Evolutionary conservation across 805 yeast species (phyloP), one percentile per base, ranked within the genome.

Genomic region (Candida golubevii): DNA sequence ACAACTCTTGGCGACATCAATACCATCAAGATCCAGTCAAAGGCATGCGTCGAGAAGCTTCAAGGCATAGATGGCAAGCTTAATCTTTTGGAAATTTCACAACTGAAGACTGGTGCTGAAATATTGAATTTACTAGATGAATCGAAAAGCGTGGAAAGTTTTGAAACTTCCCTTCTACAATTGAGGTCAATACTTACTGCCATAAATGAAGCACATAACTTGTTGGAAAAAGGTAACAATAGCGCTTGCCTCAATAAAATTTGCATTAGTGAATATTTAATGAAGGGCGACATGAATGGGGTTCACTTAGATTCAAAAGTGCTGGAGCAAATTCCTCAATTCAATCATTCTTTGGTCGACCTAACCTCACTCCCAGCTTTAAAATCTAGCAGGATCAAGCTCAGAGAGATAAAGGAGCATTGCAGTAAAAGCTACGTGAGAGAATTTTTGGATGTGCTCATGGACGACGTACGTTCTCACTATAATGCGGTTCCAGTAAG

Each of bases 1-100:
- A 80, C 80, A 41, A 90, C 97, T 0, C 68, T 95, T 43, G 87
- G 82, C 42, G 95, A 88, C 50, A 75, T 93, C 45, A 81, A 82
- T 54, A 71, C 69, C 7, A 80, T 90, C 31, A 78, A 82, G 38
- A 58, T 62, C 1, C 78, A 77, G 49, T 78, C 90, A 3, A 64
- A 69, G 10, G 59, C 61, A 10, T 75, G 89, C 23, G 67, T 83
- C 0, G 58, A 61, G 6, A 67, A 73, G 33, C 68, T 83, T 38
- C 60, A 72, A 29, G 56, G 59, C 0, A 63, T 90, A n/a, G 67
- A 72, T 32, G 45, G 55, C 0, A 71, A 76, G 13, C 59, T 89
- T 5, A 60, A 65, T 2, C 45, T 52, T 1, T 60, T 82, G 10
- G 82, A 83, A 41, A 55, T 61, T 18, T 66, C 72, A 8, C 79